Percentiles rank a stretch among this genome's conserved stretches.
Conservation (phyloP, 2,329 filamentous ascomycete genomes). For the Aquanectria penicillioides region DNA sequence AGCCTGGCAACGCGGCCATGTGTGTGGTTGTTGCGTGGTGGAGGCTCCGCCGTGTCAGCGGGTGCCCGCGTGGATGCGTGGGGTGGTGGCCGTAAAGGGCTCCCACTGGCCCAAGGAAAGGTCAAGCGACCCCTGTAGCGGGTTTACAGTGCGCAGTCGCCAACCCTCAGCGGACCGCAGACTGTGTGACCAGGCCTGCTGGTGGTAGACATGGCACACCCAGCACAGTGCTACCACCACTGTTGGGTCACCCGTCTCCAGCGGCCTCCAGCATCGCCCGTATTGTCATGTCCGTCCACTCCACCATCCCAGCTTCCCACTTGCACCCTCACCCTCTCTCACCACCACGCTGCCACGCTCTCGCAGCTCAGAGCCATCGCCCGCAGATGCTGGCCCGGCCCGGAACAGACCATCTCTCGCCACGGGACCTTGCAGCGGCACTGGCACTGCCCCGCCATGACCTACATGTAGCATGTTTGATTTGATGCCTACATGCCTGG, state of each 20-base stretch:
- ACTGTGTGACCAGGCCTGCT: no score
- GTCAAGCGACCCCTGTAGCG: conserved; percentile 35
- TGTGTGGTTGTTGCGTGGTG: conserved; percentile 2
- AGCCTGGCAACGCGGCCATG: conserved; percentile 3
- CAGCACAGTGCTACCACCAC: conserved; percentile 11
- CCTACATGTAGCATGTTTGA: neutral
- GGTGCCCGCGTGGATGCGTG: conserved; percentile 29
- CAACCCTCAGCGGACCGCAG: no score
- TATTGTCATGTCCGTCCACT: no score
- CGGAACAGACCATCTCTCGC: neutral
- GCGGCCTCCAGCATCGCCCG: conserved; percentile 23
- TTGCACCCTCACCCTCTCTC: neutral
- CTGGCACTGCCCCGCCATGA: conserved; percentile 14
- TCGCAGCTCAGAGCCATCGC: neutral
- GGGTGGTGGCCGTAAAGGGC: neutral
- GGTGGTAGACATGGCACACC: neutral
- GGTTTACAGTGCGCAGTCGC: conserved; percentile 21
- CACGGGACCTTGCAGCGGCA: conserved; percentile 10
- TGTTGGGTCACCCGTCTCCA: conserved; percentile 20
- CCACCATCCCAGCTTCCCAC: neutral
- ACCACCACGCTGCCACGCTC: neutral
- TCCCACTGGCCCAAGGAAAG: no score
- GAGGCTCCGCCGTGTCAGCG: no score
- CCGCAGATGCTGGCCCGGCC: neutral
- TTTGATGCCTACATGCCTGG: no score